Base-by-base conservation (phyloP, 352 stramenopile species). In the Globisporangium iwayamae region DNA sequence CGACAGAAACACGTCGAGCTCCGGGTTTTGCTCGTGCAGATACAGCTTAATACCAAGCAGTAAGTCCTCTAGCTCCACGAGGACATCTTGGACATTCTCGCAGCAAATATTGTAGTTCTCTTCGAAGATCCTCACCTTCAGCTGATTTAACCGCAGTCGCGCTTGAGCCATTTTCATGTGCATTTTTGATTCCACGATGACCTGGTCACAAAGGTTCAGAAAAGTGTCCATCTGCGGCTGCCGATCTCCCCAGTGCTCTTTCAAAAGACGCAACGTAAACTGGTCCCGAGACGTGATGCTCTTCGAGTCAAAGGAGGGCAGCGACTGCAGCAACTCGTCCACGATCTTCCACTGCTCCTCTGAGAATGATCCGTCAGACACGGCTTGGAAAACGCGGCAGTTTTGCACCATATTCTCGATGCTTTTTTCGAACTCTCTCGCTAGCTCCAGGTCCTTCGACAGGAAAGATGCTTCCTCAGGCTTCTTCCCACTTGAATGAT, bases 371-470 rank as follows among this genome's bases (percentile, higher is more conserved):
- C 72, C 68, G 39, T 74, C 66, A 11, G 68, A 76, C 13, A 84
- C 69, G 1, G 78, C 81, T 58, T 87, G 72, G 22, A 90, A 83
- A 43, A 89, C 63, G 4, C 71, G 68, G 43, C 73, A 87, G 34
- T 75, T 69, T 18, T 56, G 72, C 6, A 72, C 56, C 67, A 82
- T 80, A 45, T 74, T 58, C 25, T 89, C 73, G 11, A 90, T 78
- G 10, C 71, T 78, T 8, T 28, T 28, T 14, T 76, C 57, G 13
- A 90, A 81, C 5, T 56, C 56, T 20, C 63, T 43, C 14, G 79
- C 67, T 7, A 90, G 55, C 16, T 66, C 25, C 0, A 75, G 52
- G 39, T 88, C 79, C 14, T 61, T 69, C 18, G 25, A 16, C 36
- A 67, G 10, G 5, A 64, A 72, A 13, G 51, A 55, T 7, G 30